Conservation (phyloP, 306 rosid species). For the Quercus dentata region DNA sequence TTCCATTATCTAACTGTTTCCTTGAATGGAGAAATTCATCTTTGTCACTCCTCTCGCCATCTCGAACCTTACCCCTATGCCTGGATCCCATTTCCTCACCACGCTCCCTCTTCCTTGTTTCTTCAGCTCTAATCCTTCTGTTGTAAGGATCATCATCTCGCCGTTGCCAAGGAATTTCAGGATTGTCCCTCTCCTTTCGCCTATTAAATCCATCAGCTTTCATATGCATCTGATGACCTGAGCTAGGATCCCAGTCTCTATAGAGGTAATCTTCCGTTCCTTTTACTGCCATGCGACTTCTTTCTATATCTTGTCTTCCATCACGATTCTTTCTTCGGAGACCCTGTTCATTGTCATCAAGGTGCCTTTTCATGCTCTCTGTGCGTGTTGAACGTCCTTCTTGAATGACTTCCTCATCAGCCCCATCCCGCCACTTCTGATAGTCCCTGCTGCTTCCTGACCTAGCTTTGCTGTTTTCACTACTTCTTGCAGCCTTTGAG, state of each 20-base stretch:
- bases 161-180: slow-evolving; percentile 66
- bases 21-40: slow-evolving; percentile 57
- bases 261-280: slow-evolving; percentile 66
- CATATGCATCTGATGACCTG: slow-evolving; percentile 53
- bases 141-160: slow-evolving; percentile 79
- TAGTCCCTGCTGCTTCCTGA: slow-evolving; percentile 89
- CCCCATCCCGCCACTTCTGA: slow-evolving; percentile 66
- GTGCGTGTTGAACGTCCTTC: slow-evolving; percentile 53
- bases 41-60: slow-evolving; percentile 71
- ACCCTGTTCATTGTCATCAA: slow-evolving; percentile 64
- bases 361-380: slow-evolving; percentile 45
- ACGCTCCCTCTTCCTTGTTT: slow-evolving; percentile 81
- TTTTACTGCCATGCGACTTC: slow-evolving; percentile 50
- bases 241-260: slow-evolving; percentile 71
- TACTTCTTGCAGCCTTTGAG: slow-evolving; percentile 88
- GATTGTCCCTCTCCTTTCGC: slow-evolving; percentile 75
- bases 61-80: slow-evolving; percentile 68
- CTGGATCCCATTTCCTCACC: slow-evolving; percentile 54
- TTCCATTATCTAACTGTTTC: slow-evolving; percentile 82
- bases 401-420: slow-evolving; percentile 92
- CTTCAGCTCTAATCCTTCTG: slow-evolving; percentile 75
- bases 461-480: slow-evolving; percentile 95
- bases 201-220: slow-evolving; percentile 71
- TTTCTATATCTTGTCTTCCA: slow-evolving; percentile 68
- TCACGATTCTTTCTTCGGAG: slow-evolving; percentile 54